These are phyloP conservation scores for Naganishia cerealis DNA, from an alignment of 1,284 basidiomycete genomes.

Conservation along the genomic window DNA sequence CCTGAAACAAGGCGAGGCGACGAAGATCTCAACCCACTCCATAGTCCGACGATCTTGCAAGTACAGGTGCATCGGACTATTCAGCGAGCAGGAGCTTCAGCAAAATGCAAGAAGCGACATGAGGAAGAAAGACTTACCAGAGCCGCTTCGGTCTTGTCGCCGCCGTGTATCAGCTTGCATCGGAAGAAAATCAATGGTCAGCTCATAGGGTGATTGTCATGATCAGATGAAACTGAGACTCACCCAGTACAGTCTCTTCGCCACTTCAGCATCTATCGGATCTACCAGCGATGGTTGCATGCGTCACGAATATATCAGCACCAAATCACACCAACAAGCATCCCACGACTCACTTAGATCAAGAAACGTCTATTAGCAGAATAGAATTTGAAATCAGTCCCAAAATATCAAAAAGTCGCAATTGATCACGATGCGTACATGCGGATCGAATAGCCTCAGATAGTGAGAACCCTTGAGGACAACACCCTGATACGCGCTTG, in stretches of 20 bases:
- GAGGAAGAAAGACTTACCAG: constrained; percentile 2
- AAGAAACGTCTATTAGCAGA: constrained; percentile 15
- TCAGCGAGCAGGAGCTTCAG: neutral
- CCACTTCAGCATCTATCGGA: constrained; percentile 27
- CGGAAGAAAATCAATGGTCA: neutral
- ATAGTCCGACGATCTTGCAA: constrained; percentile 24
- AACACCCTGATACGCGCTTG: constrained; percentile 5
- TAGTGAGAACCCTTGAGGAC: neutral
- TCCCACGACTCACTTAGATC: constrained; percentile 17
- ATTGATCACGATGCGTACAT: constrained; percentile 1
- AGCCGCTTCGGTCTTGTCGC: constrained; percentile 20
- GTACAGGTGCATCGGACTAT: constrained; percentile 19
- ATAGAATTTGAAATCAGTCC: neutral
- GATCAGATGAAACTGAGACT: neutral
- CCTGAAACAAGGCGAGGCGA: neutral
- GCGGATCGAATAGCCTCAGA: constrained; percentile 24
- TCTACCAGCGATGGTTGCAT: neutral
- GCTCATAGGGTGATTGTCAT: neutral
- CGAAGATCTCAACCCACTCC: constrained; percentile 10
- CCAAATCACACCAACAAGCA: neutral
- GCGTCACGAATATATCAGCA: neutral
- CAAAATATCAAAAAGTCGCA: neutral
- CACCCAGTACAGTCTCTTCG: constrained; percentile 30
- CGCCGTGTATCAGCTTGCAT: constrained; percentile 27
- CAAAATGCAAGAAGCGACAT: neutral